Conservation (phyloP, 345 rosid species). For the Euphorbia lathyris region DNA sequence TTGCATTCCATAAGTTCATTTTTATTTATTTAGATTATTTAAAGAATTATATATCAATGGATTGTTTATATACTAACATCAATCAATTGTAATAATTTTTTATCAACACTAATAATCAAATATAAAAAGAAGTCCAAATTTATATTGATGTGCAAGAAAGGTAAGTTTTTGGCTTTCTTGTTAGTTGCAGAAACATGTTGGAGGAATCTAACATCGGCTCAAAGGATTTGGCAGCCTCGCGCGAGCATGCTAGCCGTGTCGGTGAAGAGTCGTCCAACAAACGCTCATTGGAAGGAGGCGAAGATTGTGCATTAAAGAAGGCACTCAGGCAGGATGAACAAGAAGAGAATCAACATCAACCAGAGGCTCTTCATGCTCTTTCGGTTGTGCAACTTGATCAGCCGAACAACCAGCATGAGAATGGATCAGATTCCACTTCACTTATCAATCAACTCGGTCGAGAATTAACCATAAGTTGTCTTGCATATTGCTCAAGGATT, state of each 20-base stretch:
- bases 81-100: too few relatives aligned
- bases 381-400: background rate
- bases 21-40: too few relatives aligned
- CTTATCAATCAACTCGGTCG: constrained; percentile 59
- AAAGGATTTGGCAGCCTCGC: constrained; percentile 44
- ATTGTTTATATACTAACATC: too few relatives aligned
- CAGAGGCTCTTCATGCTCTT: constrained; percentile 10
- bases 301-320: constrained; percentile 24
- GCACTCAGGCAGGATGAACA: constrained; percentile 23
- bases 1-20: too few relatives aligned
- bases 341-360: constrained; percentile 6
- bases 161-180: background rate
- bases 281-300: constrained; percentile 31
- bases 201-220: constrained; percentile 44
- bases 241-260: constrained; percentile 36
- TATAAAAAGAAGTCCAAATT: too few relatives aligned
- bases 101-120: too few relatives aligned
- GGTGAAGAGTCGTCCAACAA: constrained; percentile 37
- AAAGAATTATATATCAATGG: too few relatives aligned
- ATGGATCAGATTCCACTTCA: constrained; percentile 40
- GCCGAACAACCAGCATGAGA: constrained; percentile 5
- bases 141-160: constrained; percentile 1
- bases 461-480: constrained; percentile 60
- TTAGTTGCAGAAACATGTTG: constrained; percentile 38
- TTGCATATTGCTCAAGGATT: constrained; percentile 56